phyloP scores from a whole-genome alignment of 2,329 filamentous ascomycete species.

The Gremmenia infestans region DNA sequence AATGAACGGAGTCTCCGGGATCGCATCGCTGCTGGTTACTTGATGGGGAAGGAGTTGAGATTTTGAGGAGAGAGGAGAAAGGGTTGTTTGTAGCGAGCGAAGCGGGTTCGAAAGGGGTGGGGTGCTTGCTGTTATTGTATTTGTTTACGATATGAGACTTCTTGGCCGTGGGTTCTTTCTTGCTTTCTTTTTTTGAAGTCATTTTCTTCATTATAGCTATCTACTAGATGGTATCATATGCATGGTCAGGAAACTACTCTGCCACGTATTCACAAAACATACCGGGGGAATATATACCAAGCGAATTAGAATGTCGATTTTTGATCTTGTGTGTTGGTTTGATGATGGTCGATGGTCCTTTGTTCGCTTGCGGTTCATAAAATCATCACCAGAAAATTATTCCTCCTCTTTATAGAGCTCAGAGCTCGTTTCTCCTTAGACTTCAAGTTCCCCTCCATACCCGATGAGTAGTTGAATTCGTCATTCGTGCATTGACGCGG shows the following conservation, averaged over 20 bases:
- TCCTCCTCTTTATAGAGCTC: neutral
- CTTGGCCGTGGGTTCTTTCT: too few relatives aligned
- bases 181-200: neutral
- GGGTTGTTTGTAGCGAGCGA: too few relatives aligned
- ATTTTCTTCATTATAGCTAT: conserved; percentile 17
- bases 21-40: too few relatives aligned
- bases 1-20: too few relatives aligned
- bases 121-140: too few relatives aligned
- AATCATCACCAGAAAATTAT: neutral
- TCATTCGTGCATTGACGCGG: neutral
- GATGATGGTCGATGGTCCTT: neutral
- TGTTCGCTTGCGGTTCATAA: neutral
- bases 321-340: neutral
- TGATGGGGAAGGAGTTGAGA: too few relatives aligned
- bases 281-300: conserved; percentile 10
- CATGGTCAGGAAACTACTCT: conserved; percentile 19
- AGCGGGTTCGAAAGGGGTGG: too few relatives aligned
- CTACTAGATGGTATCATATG: conserved; percentile 6
- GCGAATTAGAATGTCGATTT: conserved; percentile 3
- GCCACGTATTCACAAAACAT: conserved; percentile 6
- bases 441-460: neutral
- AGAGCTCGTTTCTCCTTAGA: neutral
- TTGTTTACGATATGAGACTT: too few relatives aligned
- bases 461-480: neutral
- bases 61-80: too few relatives aligned